Percentiles rank a stretch among this genome's conserved stretches.
Evolutionary conservation across 2,329 filamentous ascomycete species (phyloP).

Genomic region (Sclerotinia subarctica): DNA sequence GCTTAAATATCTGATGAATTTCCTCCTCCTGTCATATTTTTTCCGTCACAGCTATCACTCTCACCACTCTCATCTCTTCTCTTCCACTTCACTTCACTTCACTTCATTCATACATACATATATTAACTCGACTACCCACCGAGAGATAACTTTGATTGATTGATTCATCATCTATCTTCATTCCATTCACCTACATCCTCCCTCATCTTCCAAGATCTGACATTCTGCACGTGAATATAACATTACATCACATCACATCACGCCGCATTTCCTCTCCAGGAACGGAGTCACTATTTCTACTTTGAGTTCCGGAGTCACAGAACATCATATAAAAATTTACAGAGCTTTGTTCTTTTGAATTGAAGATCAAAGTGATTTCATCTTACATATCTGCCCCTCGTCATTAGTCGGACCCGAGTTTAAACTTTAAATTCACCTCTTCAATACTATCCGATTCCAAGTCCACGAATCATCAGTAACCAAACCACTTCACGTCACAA

Average conservation of each 20-base stretch:
- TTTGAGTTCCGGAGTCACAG: slow-evolving; percentile 2
- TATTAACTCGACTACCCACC: not conserved
- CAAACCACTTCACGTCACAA: not conserved
- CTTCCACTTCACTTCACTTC: not conserved
- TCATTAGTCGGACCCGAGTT: too few species aligned
- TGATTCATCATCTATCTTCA: not conserved
- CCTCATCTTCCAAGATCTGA: not conserved
- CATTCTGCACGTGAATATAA: slow-evolving; percentile 5
- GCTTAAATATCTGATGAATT: not conserved
- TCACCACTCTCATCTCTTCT: not conserved
- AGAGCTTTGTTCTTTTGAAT: not conserved
- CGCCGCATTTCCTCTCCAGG: not conserved
- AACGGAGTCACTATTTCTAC: slow-evolving; percentile 5
- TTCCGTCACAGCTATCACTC: not conserved
- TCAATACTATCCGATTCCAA: too few species aligned
- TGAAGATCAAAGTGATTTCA: too few species aligned
- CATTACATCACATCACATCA: not conserved
- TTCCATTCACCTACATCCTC: not conserved
- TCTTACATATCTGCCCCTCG: too few species aligned
- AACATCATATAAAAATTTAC: not conserved
- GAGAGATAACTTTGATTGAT: too few species aligned
- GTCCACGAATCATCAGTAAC: not conserved
- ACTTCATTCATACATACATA: not conserved
- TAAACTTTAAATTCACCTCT: too few species aligned
- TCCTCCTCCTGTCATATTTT: not conserved